Evolutionary conservation across 495 filamentous ascomycete species (phyloP).

Genomic region (Trichocladium uniseriatum): DNA sequence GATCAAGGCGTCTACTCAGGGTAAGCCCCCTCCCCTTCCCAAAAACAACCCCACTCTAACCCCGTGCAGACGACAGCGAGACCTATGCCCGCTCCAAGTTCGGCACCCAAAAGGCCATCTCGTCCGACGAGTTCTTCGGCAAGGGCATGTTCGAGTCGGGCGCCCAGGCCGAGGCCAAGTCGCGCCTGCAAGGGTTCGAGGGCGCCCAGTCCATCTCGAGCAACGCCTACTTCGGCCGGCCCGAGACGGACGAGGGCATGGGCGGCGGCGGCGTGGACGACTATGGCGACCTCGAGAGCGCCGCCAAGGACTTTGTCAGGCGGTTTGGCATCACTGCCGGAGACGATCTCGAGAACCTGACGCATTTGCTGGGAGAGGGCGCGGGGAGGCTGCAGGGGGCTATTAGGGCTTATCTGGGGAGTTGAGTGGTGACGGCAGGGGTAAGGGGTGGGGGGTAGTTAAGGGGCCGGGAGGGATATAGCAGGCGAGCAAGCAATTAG

Average conservation of each 20-base stretch:
- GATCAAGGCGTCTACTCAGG: constrained; percentile 56
- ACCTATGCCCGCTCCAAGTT: constrained; percentile 70
- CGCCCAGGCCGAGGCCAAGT: constrained; percentile 76
- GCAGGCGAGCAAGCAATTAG: too few species aligned
- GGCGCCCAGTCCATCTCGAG: constrained; percentile 86
- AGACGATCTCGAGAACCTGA: constrained; percentile 88
- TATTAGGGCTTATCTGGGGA: constrained; percentile 68
- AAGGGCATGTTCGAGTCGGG: constrained; percentile 74
- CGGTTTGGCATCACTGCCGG: constrained; percentile 91
- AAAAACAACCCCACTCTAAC: too few species aligned
- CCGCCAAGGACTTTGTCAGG: constrained; percentile 87
- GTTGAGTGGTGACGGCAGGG: constrained; percentile 10
- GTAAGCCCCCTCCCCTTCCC: constrained; percentile 37
- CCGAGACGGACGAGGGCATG: constrained; percentile 58
- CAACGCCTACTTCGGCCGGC: constrained; percentile 92
- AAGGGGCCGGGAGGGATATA: too few species aligned
- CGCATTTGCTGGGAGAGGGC: constrained; percentile 72
- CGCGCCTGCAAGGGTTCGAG: constrained; percentile 81
- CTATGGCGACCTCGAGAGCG: constrained; percentile 82
- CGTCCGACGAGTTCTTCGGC: constrained; percentile 95
- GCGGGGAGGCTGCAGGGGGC: constrained; percentile 79
- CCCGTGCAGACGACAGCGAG: constrained; percentile 53
- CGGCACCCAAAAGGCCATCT: constrained; percentile 88
- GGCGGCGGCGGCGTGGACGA: constrained; percentile 66
- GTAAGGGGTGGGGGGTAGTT: too few species aligned